A percentile compares a stretch with the other conserved stretches of the same genome.
Conservation (phyloP, 164 flowering plant species). For the Liquidambar formosana region DNA sequence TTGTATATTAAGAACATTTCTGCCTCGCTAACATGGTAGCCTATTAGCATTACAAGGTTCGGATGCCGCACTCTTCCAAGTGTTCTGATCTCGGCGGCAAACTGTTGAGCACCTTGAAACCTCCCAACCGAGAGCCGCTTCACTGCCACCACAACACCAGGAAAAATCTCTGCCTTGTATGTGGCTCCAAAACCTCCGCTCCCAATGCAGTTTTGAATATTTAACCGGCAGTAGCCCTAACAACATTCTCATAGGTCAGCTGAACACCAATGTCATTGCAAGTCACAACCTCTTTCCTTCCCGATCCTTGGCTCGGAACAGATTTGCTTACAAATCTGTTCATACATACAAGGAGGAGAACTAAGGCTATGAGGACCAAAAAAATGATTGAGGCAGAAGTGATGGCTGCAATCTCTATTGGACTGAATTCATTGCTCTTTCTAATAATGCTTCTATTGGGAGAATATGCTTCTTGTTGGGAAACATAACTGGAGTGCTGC, state of each 20-base stretch:
- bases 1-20: constrained; percentile 27
- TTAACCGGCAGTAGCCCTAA: not conserved
- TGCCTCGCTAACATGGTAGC: constrained; percentile 21
- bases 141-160: not conserved
- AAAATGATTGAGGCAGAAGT: not conserved
- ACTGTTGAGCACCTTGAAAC: not conserved
- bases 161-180: not conserved
- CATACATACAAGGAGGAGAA: not conserved
- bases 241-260: not conserved
- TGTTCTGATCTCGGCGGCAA: constrained; percentile 11
- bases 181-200: constrained; percentile 4
- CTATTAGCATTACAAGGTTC: constrained; percentile 19
- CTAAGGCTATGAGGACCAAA: not conserved
- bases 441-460: not conserved
- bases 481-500: not conserved
- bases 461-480: not conserved
- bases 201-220: not conserved
- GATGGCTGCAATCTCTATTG: not conserved
- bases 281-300: not conserved
- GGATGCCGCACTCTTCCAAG: constrained; percentile 19
- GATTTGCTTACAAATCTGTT: not conserved
- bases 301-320: not conserved
- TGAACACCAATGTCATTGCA: not conserved
- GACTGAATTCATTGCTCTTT: not conserved
- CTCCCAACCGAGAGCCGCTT: constrained; percentile 5